Evolutionary conservation across 768 basidiomycete species (phyloP).

Genomic region (Boletus rubescentipes): DNA sequence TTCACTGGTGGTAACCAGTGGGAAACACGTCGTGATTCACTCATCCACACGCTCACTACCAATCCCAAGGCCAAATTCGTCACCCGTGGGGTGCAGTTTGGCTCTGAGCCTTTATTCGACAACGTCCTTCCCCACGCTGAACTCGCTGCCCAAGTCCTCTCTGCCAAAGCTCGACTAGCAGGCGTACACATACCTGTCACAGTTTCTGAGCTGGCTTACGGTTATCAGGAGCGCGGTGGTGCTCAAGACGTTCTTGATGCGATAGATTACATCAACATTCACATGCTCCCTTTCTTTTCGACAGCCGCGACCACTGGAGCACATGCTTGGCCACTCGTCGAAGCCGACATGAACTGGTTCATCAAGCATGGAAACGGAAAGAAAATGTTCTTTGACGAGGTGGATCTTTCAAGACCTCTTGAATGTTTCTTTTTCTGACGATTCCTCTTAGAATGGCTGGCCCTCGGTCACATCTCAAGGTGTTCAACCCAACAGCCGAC

Average conservation of each 20-base stretch:
- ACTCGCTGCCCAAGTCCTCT: constrained; percentile 51
- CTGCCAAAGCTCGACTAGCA: constrained; percentile 49
- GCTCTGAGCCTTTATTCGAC: constrained; percentile 72
- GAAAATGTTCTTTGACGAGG: constrained; percentile 76
- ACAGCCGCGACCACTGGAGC: constrained; percentile 39
- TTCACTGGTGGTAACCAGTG: constrained; percentile 45
- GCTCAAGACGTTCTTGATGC: constrained; percentile 56
- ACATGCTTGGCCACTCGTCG: constrained; percentile 61
- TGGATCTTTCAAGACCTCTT: constrained; percentile 20
- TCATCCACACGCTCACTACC: constrained; percentile 52
- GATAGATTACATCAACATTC: constrained; percentile 63
- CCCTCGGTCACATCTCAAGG: constrained; percentile 60
- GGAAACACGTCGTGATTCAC: constrained; percentile 50
- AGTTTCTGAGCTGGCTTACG: constrained; percentile 64
- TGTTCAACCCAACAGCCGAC: constrained; percentile 64
- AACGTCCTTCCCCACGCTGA: constrained; percentile 46
- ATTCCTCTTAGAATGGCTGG: constrained; percentile 66
- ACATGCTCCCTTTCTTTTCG: constrained; percentile 71
- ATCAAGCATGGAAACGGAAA: constrained; percentile 60
- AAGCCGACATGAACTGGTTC: constrained; percentile 65
- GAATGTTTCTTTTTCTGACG: neutral
- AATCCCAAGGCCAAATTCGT: constrained; percentile 65
- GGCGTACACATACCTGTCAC: constrained; percentile 62
- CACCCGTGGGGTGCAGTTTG: constrained; percentile 66
- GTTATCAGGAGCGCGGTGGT: constrained; percentile 52